These are phyloP conservation scores for Aspergillus costaricaensis DNA, from an alignment of 2,329 filamentous ascomycete species.

Conservation along the genomic window DNA sequence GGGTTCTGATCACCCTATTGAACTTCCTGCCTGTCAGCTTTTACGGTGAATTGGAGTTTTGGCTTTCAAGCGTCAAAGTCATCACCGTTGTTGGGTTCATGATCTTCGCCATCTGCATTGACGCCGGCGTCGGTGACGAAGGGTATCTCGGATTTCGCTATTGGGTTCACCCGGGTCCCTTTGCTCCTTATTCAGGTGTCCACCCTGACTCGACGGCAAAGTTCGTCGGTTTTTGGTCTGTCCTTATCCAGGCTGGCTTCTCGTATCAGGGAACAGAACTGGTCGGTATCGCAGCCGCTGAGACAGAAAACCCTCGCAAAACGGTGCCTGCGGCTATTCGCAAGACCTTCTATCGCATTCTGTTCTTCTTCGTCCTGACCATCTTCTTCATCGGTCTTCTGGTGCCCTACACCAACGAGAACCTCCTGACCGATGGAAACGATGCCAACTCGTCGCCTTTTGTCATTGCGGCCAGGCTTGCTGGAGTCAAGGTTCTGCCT, in stretches of 20 bases:
- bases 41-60: slow-evolving; percentile 79
- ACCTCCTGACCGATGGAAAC: slow-evolving; percentile 50
- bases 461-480: slow-evolving; percentile 46
- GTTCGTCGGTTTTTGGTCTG: slow-evolving; percentile 64
- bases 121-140: slow-evolving; percentile 68
- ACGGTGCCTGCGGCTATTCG: slow-evolving; percentile 72
- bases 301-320: slow-evolving; percentile 71
- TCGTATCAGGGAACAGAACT: slow-evolving; percentile 66
- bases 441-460: slow-evolving; percentile 43
- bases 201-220: slow-evolving; percentile 46
- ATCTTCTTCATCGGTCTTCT: slow-evolving; percentile 70
- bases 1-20: slow-evolving; percentile 66
- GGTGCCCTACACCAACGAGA: slow-evolving; percentile 62
- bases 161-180: slow-evolving; percentile 69
- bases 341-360: slow-evolving; percentile 74
- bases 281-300: slow-evolving; percentile 75
- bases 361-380: slow-evolving; percentile 55
- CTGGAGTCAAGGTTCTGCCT: slow-evolving; percentile 42
- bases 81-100: slow-evolving; percentile 73
- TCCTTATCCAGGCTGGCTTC: slow-evolving; percentile 49
- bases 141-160: slow-evolving; percentile 73
- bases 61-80: slow-evolving; percentile 76
- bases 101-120: slow-evolving; percentile 74
- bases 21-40: slow-evolving; percentile 72
- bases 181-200: slow-evolving; percentile 55